These are phyloP conservation scores for Linnemannia schmuckeri DNA, from an alignment of 192 early-diverging fungal genomes.

Conservation along the genomic window DNA sequence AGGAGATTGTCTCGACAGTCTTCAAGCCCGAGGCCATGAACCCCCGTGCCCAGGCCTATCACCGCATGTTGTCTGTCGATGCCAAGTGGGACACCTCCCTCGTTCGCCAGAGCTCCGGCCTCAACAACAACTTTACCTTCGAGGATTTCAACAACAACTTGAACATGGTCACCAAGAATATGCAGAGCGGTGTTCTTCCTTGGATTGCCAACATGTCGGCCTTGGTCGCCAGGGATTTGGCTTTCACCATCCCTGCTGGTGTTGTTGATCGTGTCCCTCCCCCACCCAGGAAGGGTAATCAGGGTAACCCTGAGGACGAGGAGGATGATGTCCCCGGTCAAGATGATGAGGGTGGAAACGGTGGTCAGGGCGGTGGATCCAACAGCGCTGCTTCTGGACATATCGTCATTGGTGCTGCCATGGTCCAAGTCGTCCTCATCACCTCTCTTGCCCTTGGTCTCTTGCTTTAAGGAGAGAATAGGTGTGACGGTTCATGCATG, in stretches of 20 bases:
- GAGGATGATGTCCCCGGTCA: constrained; percentile 15
- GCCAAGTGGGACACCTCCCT: constrained; percentile 52
- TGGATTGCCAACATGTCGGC: constrained; percentile 26
- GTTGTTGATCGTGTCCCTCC: constrained; percentile 34
- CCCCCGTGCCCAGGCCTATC: constrained; percentile 44
- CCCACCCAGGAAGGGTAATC: constrained; percentile 30
- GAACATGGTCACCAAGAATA: constrained; percentile 17
- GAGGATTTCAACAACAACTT: constrained; percentile 43
- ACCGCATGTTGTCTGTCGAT: constrained; percentile 48
- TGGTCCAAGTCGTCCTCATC: background rate
- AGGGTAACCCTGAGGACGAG: constrained; percentile 43
- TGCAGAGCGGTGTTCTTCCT: constrained; percentile 30
- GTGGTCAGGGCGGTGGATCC: background rate
- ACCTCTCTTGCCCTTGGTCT: background rate
- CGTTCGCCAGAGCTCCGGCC: constrained; percentile 16
- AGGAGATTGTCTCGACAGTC: constrained; percentile 47
- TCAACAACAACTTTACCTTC: constrained; percentile 31
- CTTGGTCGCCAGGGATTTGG: constrained; percentile 21
- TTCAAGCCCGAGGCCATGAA: constrained; percentile 43
- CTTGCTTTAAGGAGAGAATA: background rate
- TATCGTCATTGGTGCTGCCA: background rate
- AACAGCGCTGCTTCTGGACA: background rate
- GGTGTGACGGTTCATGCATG: background rate
- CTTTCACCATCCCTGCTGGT: constrained; percentile 33
- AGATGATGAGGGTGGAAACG: background rate